These are phyloP conservation scores for Sporothrix sp. DNA, from an alignment of 2,329 filamentous ascomycete genomes.

Conservation along the genomic window DNA sequence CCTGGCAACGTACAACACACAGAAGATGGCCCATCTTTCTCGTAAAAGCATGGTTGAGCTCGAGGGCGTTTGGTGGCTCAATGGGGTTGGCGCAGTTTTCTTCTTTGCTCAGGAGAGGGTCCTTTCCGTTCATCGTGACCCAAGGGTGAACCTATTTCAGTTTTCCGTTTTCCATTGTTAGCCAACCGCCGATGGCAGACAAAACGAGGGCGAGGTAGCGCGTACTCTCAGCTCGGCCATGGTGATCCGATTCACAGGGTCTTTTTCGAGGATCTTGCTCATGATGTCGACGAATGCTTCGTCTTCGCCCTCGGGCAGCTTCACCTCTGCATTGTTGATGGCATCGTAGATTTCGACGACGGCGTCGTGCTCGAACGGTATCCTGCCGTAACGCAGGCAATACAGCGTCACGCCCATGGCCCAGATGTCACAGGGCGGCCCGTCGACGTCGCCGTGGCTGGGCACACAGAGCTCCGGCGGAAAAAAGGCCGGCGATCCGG, in stretches of 20 bases:
- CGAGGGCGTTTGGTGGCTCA: conserved; percentile 77
- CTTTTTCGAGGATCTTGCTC: conserved; percentile 65
- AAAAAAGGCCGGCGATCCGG: conserved; percentile 88
- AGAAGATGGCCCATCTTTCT: conserved; percentile 79
- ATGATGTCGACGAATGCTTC: conserved; percentile 68
- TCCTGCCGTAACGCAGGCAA: conserved; percentile 77
- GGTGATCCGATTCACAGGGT: conserved; percentile 70
- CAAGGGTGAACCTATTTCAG: conserved; percentile 71
- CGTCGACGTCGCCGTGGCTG: conserved; percentile 78
- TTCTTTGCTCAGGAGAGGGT: conserved; percentile 67
- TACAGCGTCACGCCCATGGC: conserved; percentile 96
- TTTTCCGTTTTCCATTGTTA: too few relatives aligned
- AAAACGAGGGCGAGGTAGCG: conserved; percentile 24
- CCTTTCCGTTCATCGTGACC: conserved; percentile 74
- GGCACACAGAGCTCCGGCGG: conserved; percentile 85
- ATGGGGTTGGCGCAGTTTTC: conserved; percentile 79
- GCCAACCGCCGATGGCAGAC: conserved; percentile 9
- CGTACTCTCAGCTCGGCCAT: conserved; percentile 77
- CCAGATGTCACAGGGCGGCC: conserved; percentile 90
- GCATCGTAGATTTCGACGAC: conserved; percentile 84
- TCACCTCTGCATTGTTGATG: conserved; percentile 62
- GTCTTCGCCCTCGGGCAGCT: conserved; percentile 54
- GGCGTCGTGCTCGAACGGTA: conserved; percentile 73
- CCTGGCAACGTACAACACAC: conserved; percentile 53
- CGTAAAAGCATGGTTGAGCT: conserved; percentile 85